These are phyloP conservation scores for Plasmodium billcollinsi DNA, from an alignment of 169 alveolate genomes.

Conservation along the genomic window DNA sequence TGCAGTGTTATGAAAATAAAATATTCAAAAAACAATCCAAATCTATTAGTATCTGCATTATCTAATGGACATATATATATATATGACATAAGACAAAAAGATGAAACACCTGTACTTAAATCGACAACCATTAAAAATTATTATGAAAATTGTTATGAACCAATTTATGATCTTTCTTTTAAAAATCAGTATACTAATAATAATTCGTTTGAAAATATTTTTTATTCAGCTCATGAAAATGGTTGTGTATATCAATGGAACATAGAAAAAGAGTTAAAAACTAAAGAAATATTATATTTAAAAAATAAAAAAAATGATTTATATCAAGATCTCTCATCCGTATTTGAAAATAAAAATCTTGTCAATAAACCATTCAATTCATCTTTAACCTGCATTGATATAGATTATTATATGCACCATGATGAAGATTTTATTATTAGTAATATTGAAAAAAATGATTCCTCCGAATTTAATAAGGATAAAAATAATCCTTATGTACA, in stretches of 20 bases:
- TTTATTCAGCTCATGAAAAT: slow-evolving; percentile 76
- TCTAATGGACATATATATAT: slow-evolving; percentile 60
- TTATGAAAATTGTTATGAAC: slow-evolving; percentile 68
- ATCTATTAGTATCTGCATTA: slow-evolving; percentile 68
- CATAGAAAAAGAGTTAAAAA: slow-evolving; percentile 66
- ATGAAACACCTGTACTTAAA: slow-evolving; percentile 25
- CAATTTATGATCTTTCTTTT: slow-evolving; percentile 63
- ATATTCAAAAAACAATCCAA: slow-evolving; percentile 59
- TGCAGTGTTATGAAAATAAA: slow-evolving; percentile 60
- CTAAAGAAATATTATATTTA: slow-evolving; percentile 65
- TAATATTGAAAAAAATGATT: slow-evolving; percentile 17
- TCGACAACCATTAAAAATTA: slow-evolving; percentile 61
- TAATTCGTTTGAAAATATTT: slow-evolving; percentile 31
- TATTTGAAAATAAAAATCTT: slow-evolving; percentile 66
- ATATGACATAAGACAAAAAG: slow-evolving; percentile 62
- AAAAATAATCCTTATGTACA: slow-evolving; percentile 2
- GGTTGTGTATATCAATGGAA: slow-evolving; percentile 71
- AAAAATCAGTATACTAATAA: slow-evolving; percentile 23
- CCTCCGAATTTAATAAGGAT: background rate
- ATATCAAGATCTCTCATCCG: slow-evolving; percentile 63
- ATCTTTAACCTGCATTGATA: slow-evolving; percentile 62
- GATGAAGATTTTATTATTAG: slow-evolving; percentile 67
- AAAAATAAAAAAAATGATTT: slow-evolving; percentile 73
- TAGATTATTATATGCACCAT: slow-evolving; percentile 61
- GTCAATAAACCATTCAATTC: slow-evolving; percentile 58